Evolutionary conservation across 768 basidiomycete species (phyloP), one percentile per base, ranked within the genome.

Genomic region (Tricholoma terreum): DNA sequence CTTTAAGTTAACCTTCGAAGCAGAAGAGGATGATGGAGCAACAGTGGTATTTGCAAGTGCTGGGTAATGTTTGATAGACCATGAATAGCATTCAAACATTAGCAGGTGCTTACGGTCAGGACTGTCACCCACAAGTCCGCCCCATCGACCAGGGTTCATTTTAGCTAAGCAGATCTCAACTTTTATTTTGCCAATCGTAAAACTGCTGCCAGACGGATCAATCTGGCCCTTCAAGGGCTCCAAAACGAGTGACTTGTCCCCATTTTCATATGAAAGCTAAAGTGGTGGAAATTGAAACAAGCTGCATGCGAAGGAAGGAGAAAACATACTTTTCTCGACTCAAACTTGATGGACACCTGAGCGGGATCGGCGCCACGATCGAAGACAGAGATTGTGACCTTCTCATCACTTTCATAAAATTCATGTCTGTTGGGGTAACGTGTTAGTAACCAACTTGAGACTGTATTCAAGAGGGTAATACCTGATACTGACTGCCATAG

Each of bases 391-490:
- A 94, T 68, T 17, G 77, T 88, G 55, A 92, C 68, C 60, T 67
- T 78, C 58, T 92, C 89, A 63, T 93, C 91, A 11, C 86, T 89
- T 73, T 94, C 92, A 71, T 93, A 94, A 71, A 89, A 94, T 70
- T 92, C 90, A 75, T 93, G 85, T 71, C 90, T 92, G 58, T 9
- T 36, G 31, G 46, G 27, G 17, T 8, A 3, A 31, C 10, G 27
- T n/a, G 9, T 30, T 31, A 9, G n/a, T 49, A 8, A 15, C 3
- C 17, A 56, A 35, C 56, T 33, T 48, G 15, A 15, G 33, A 49
- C 12, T n/a, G n/a, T 49, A 51, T 27, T 14, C 22, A 19, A n/a
- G n/a, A n/a, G n/a, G 42, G 50, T 15, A 24, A 4, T 49, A 52
- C 33, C 45, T 54, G 52, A 52, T 33, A 33, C 21, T 55, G 10